Percentiles rank a stretch among this genome's conserved stretches.
These are phyloP conservation scores for Lotus japonicus DNA, from an alignment of 306 rosid genomes.

Conservation along the genomic window DNA sequence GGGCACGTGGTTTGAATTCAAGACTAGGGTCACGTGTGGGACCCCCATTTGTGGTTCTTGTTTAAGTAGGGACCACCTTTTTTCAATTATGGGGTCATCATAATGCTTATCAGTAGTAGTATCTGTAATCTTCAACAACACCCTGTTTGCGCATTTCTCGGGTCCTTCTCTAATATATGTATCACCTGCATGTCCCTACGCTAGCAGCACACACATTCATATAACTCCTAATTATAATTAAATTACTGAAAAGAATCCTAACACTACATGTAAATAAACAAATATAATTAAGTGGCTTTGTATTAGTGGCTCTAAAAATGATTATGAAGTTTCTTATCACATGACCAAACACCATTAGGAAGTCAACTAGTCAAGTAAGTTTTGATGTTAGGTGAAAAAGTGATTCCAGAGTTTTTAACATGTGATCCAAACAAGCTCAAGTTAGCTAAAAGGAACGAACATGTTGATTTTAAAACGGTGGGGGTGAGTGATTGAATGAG, in stretches of 20 bases:
- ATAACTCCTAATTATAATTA: no score
- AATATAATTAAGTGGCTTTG: no score
- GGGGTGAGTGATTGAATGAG: conserved; percentile 2
- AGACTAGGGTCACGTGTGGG: conserved; percentile 32
- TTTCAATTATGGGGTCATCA: conserved; percentile 42
- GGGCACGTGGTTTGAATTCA: conserved; percentile 34
- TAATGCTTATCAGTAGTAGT: conserved; percentile 22
- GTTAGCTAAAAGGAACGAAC: not conserved
- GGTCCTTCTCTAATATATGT: conserved; percentile 2
- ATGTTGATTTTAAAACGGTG: not conserved
- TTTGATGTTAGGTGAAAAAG: no score
- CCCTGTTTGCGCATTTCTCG: conserved; percentile 25
- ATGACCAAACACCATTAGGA: no score
- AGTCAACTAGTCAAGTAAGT: no score
- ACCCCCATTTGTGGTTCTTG: not conserved
- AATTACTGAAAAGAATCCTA: no score
- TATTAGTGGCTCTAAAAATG: no score
- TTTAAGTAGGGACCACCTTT: no score
- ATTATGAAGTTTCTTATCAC: no score
- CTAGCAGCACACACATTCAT: not conserved
- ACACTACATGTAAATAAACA: no score
- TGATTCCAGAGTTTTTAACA: no score
- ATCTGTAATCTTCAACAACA: not conserved
- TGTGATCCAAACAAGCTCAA: no score
- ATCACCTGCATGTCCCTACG: conserved; percentile 14